Evolutionary conservation across 1,284 basidiomycete species (phyloP).

Genomic region (Leccinum insigne): DNA sequence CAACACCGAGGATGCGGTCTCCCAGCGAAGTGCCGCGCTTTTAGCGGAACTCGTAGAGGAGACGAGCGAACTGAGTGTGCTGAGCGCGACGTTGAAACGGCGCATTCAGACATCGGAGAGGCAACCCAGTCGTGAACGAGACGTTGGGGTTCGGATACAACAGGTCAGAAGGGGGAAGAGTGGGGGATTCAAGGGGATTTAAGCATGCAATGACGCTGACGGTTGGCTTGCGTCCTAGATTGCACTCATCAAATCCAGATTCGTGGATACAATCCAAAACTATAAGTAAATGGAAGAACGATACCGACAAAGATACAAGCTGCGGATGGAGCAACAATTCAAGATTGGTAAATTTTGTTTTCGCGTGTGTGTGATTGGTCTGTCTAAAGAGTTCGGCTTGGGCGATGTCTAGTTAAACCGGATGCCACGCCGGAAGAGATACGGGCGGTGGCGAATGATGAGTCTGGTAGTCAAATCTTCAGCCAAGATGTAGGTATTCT

Average conservation of each 20-base stretch:
- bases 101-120: slow-evolving; percentile 79
- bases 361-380: neutral
- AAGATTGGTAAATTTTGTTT: slow-evolving; percentile 33
- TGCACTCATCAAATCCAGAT: neutral
- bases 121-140: slow-evolving; percentile 69
- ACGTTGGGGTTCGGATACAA: slow-evolving; percentile 81
- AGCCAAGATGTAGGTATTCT: slow-evolving; percentile 78
- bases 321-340: slow-evolving; percentile 37
- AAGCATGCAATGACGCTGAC: neutral
- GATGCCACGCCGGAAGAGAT: slow-evolving; percentile 94
- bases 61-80: neutral
- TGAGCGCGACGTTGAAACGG: slow-evolving; percentile 26
- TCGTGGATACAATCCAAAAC: neutral
- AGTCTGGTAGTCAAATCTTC: slow-evolving; percentile 89
- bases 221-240: neutral
- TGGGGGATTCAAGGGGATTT: neutral
- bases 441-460: slow-evolving; percentile 85
- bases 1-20: slow-evolving; percentile 67
- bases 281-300: neutral
- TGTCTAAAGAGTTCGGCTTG: slow-evolving; percentile 2
- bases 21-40: neutral
- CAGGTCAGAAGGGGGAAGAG: slow-evolving; percentile 51
- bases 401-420: slow-evolving; percentile 74
- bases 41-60: neutral
- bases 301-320: slow-evolving; percentile 13